A percentile compares a stretch with the other conserved stretches of the same genome.
Evolutionary conservation across 768 basidiomycete species (phyloP).

Genomic region (Termitomyces sp.): DNA sequence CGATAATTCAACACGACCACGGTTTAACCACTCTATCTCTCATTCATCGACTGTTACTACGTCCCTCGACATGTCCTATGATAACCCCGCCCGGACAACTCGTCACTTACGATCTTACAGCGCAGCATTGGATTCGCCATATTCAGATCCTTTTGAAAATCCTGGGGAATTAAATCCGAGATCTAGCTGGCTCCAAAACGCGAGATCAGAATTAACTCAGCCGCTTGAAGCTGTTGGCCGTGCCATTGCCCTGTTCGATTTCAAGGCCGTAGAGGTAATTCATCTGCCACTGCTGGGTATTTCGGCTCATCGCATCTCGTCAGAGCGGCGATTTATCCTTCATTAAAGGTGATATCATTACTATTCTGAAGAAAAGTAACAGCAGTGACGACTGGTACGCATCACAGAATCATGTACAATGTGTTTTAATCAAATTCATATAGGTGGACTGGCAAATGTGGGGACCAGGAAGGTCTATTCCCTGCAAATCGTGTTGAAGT

Average conservation of each 20-base stretch:
- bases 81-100: neutral
- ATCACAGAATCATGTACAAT: neutral
- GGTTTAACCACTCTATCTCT: slow-evolving; percentile 24
- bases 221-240: slow-evolving; percentile 60
- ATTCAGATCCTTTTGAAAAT: neutral
- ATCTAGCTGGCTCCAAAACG: neutral
- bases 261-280: slow-evolving; percentile 63
- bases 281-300: slow-evolving; percentile 1
- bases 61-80: slow-evolving; percentile 6
- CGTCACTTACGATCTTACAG: slow-evolving; percentile 8
- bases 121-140: neutral
- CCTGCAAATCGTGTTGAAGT: slow-evolving; percentile 85
- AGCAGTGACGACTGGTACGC: slow-evolving; percentile 71
- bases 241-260: slow-evolving; percentile 72
- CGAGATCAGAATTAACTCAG: slow-evolving; percentile 43
- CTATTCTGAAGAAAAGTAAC: slow-evolving; percentile 60
- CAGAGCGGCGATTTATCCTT: slow-evolving; percentile 75
- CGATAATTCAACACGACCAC: slow-evolving; percentile 23
- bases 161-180: neutral
- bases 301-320: slow-evolving; percentile 3
- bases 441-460: slow-evolving; percentile 77
- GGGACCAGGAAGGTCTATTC: slow-evolving; percentile 60
- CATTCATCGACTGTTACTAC: slow-evolving; percentile 13
- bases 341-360: slow-evolving; percentile 69
- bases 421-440: neutral